Evolutionary conservation across 2,329 filamentous ascomycete genomes (phyloP).

Genomic region (Pseudogymnoascus sp.): DNA sequence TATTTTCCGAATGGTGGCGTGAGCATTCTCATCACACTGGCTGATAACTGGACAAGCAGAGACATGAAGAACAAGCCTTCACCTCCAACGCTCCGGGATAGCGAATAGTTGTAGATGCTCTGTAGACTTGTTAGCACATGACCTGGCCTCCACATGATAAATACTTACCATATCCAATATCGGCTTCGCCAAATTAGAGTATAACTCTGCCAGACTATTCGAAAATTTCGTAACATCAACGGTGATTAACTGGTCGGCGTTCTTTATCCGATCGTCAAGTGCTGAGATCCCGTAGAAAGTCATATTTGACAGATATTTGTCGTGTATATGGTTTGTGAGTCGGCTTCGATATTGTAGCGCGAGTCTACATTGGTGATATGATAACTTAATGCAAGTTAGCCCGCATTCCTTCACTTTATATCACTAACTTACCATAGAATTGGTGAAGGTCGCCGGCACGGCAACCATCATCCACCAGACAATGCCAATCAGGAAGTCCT

Average conservation of each 20-base stretch:
- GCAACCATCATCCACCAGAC: conserved; percentile 99
- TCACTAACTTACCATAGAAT: conserved; percentile 73
- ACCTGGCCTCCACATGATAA: neutral
- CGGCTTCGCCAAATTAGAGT: conserved; percentile 93
- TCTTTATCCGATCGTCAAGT: conserved; percentile 95
- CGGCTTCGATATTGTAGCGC: conserved; percentile 88
- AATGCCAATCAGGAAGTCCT: conserved; percentile 79
- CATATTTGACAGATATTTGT: conserved; percentile 93
- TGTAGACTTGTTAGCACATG: conserved; percentile 29
- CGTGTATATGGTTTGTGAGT: conserved; percentile 89
- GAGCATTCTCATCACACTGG: conserved; percentile 81
- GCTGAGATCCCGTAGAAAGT: conserved; percentile 96
- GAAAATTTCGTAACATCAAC: conserved; percentile 96
- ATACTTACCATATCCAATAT: conserved; percentile 73
- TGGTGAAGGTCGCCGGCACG: conserved; percentile 92
- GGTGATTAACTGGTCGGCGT: conserved; percentile 93
- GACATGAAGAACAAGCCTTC: conserved; percentile 96
- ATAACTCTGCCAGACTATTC: conserved; percentile 87
- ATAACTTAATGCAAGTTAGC: conserved; percentile 51
- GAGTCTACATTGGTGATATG: conserved; percentile 93
- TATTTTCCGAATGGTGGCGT: conserved; percentile 97
- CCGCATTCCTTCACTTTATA: neutral
- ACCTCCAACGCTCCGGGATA: conserved; percentile 90
- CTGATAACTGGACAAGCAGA: conserved; percentile 84
- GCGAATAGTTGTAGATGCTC: conserved; percentile 87